These are phyloP conservation scores for Boletus rufocinnamomeus DNA, from an alignment of 768 basidiomycete genomes.

Conservation along the genomic window DNA sequence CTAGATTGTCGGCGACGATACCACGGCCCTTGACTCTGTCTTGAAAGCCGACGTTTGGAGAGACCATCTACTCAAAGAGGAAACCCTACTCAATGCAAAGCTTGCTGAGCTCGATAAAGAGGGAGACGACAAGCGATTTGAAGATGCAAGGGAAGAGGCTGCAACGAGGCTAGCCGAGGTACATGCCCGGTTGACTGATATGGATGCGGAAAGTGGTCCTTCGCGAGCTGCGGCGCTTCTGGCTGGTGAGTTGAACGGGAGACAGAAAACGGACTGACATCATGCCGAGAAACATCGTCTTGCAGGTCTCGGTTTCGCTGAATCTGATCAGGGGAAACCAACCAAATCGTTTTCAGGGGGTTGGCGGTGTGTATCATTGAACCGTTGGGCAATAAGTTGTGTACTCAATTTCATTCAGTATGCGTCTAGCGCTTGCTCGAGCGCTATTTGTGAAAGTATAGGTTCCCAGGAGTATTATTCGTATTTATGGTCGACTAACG, in stretches of 20 bases:
- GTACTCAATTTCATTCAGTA: conserved; percentile 47
- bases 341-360: conserved; percentile 93
- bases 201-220: conserved; percentile 98
- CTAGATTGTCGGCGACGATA: conserved; percentile 92
- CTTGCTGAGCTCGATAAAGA: conserved; percentile 72
- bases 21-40: conserved; percentile 88
- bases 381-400: neutral
- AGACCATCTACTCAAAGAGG: conserved; percentile 87
- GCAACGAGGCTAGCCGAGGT: conserved; percentile 83
- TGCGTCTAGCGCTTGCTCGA: conserved; percentile 93
- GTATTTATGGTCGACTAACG: conserved; percentile 8
- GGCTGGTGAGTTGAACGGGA: conserved; percentile 54
- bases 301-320: conserved; percentile 86
- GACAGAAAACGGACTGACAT: neutral
- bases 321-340: conserved; percentile 79
- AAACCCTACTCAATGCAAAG: conserved; percentile 69
- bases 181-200: conserved; percentile 88
- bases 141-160: conserved; percentile 84
- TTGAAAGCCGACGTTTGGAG: conserved; percentile 99
- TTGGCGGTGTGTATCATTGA: conserved; percentile 66
- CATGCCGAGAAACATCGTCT: neutral
- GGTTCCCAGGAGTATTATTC: neutral
- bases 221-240: conserved; percentile 86
- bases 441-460: conserved; percentile 92
- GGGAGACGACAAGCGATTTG: conserved; percentile 76